Evolutionary conservation across 129 eudicot species (phyloP), one percentile per base, ranked within the genome.

Genomic region (Rutidosis leptorrhynchoides): DNA sequence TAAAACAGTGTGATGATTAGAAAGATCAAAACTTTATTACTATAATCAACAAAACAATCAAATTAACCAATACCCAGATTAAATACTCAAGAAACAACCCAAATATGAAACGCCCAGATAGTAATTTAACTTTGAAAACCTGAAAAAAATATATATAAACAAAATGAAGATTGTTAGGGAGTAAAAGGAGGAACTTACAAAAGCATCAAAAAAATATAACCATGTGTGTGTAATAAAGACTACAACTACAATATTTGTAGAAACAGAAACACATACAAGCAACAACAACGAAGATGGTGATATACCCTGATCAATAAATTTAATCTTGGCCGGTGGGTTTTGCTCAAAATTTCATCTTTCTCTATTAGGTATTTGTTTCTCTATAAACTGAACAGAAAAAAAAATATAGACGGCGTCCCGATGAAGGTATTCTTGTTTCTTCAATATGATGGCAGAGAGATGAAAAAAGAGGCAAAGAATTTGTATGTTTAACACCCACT

Each of bases 361-460:
- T 62, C 28, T 32, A 11, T 32, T 12, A 4, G 46, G 46, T 40
- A 5, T 71, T 57, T n/a, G 61, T 77, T 65, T 51, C 22, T 55
- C 62, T 68, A 79, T 28, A 29, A 65, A 58, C 46, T 62, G 27
- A 42, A 67, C 29, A 25, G 4, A 53, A 3, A 16, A 23, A 7
- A 29, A 15, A 30, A 22, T 65, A 40, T 14, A 51, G 74, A 66
- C 71, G 78, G 81, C 71, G 78, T 80, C 40, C 58, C 71, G 66
- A 45, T 80, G 84, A 75, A 80, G 84, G 60, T 75, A 71, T 74
- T 57, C 78, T 61, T 49, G 68, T 51, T 52, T 76, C 32, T 32
- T 27, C 21, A n/a, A n/a, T n/a, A n/a, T n/a, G n/a, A n/a, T 53
- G 68, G 58, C 64, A 68, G 70, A 61, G 64, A 35, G 14, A 27